Conservation (phyloP, 2,329 filamentous ascomycete species). For the Fusarium virguliforme region DNA sequence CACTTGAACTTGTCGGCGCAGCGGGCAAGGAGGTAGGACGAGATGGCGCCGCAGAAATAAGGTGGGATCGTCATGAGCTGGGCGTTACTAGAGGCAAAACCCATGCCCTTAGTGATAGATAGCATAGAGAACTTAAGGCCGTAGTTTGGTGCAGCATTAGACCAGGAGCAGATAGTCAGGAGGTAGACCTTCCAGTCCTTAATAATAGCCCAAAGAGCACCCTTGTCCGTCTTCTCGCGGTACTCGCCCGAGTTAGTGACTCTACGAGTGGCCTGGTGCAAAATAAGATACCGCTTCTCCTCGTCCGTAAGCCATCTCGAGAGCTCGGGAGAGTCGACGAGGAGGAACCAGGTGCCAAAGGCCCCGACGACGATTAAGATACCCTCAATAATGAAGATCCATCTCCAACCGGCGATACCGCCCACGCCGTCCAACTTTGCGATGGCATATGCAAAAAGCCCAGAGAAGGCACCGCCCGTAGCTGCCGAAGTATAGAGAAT, state of each 20-base stretch:
- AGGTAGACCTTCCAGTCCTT: slow-evolving; percentile 57
- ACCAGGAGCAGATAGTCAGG: slow-evolving; percentile 59
- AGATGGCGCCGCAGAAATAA: slow-evolving; percentile 50
- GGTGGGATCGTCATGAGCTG: slow-evolving; percentile 57
- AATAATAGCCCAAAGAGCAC: slow-evolving; percentile 25
- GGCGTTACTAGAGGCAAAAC: slow-evolving; percentile 54
- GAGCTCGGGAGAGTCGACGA: slow-evolving; percentile 53
- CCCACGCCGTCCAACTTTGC: slow-evolving; percentile 42
- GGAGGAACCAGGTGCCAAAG: slow-evolving; percentile 64
- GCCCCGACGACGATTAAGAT: slow-evolving; percentile 55
- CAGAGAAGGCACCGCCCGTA: slow-evolving; percentile 46
- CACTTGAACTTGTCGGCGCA: slow-evolving; percentile 53
- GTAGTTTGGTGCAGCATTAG: slow-evolving; percentile 56
- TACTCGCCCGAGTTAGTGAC: slow-evolving; percentile 36
- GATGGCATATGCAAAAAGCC: slow-evolving; percentile 45
- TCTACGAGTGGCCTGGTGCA: slow-evolving; percentile 35
- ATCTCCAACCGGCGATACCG: slow-evolving; percentile 42
- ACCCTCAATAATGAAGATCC: slow-evolving; percentile 51
- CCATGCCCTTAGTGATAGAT: slow-evolving; percentile 60
- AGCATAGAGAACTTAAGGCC: slow-evolving; percentile 55
- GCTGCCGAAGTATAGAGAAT: slow-evolving; percentile 52
- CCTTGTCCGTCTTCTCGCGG: slow-evolving; percentile 35
- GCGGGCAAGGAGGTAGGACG: slow-evolving; percentile 46
- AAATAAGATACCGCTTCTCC: slow-evolving; percentile 38
- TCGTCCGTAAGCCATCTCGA: slow-evolving; percentile 43